Percentiles rank a stretch among this genome's conserved stretches.
Conservation (phyloP, 108 stramenopile genomes). For the Cyclotella distinguenda region DNA sequence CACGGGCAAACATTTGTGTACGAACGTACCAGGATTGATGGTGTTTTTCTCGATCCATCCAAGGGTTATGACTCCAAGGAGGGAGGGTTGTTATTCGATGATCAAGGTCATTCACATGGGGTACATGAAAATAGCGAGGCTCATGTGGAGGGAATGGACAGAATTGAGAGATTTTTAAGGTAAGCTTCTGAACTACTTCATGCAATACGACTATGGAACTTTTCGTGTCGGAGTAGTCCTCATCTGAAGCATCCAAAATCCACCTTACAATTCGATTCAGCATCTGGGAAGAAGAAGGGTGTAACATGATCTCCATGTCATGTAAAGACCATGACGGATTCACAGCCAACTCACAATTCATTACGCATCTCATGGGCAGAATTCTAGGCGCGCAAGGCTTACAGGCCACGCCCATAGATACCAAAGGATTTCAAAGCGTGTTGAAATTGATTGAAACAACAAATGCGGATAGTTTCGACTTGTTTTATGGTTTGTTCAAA, state of each 20-base stretch:
- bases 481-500: conserved; percentile 97
- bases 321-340: conserved; percentile 94
- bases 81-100: conserved; percentile 14
- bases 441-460: conserved; percentile 91
- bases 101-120: conserved; percentile 39
- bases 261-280: no score
- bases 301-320: conserved; percentile 97
- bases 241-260: no score
- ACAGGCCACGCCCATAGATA: conserved; percentile 85
- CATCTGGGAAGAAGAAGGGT: conserved; percentile 98
- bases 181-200: conserved; percentile 1
- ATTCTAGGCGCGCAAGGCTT: conserved; percentile 91
- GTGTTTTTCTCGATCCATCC: conserved; percentile 42
- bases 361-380: conserved; percentile 98
- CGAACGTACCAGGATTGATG: conserved; percentile 86
- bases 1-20: conserved; percentile 94
- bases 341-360: conserved; percentile 97
- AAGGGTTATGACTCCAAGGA: conserved; percentile 12
- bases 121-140: conserved; percentile 73
- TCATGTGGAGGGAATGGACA: conserved; percentile 63
- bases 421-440: conserved; percentile 94
- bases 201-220: neutral
- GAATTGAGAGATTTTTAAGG: conserved; percentile 89
- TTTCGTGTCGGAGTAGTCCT: no score
- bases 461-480: conserved; percentile 95